Base-by-base conservation (phyloP, 495 filamentous ascomycete genomes). In the Neurospora africana region DNA sequence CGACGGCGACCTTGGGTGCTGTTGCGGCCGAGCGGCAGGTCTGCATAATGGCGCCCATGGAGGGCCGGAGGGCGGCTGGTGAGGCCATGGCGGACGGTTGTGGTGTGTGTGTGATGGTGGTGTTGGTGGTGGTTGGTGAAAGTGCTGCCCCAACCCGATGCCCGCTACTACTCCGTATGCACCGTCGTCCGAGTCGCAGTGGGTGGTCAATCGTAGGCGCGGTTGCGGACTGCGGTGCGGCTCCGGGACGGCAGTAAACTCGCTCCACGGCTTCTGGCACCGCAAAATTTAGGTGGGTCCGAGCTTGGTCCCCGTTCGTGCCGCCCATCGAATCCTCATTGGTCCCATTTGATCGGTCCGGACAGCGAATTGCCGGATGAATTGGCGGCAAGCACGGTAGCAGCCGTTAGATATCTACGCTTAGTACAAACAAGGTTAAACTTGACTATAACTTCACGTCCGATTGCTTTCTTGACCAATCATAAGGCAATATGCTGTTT, bases 1-100 rank as follows among this genome's bases (percentile, higher is more conserved):
- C 53, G 53, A 61, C 53, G 53, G 53, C 23, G 53, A 30, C 23
- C 72, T 33, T 77, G 75, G 35, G 72, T 23, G 11, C 7, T 72
- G 67, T 7, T 61, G 41, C 35, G 71, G 70, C 73, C 70, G 73
- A 39, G 21, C 47, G 69, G 71, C 76, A 75, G 11, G 71, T 68
- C 37, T 72, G 72, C 35, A 74, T 40, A 36, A 74, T 72, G 23
- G 75, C 75, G 72, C 79, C 81, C 77, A 85, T 79, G 35, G 81
- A 77, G 75, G 83, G 84, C 75, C 84, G 81, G 47, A 86, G 71
- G n/a, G 81, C 75, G 69, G 75, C 78, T 69, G 82, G 77, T 69
- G 79, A 79, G 70, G 84, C 83, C 84, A 86, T 86, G 11, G 68
- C 47, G 41, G 65, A 23, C 19, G 38, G 13, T 8, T 40, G 23